phyloP scores from a whole-genome alignment of 1,139 yeast genomes.

The Pneumocystis carinii region DNA sequence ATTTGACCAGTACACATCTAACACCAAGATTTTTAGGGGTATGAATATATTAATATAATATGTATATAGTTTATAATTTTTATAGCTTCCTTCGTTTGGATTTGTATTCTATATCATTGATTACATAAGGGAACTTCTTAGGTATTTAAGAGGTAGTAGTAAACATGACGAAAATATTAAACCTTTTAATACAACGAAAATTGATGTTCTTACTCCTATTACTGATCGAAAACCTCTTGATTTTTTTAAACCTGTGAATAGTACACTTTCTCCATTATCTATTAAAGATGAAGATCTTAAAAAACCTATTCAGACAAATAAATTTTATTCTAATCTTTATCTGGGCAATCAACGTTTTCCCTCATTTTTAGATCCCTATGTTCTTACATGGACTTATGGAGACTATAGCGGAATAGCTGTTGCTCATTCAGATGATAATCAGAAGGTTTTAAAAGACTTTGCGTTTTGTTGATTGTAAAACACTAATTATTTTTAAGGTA shows the following conservation, averaged over 20 bases:
- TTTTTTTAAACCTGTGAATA: background rate
- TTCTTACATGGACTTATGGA: conserved; percentile 35
- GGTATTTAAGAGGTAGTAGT: background rate
- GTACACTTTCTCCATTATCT: background rate
- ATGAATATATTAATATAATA: background rate
- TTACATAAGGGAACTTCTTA: background rate
- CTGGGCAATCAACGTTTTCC: conserved; percentile 37
- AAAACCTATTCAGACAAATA: conserved; percentile 42
- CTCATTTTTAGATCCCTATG: conserved; percentile 47
- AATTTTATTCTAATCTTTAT: conserved; percentile 51
- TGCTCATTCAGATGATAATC: conserved; percentile 37
- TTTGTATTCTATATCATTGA: background rate
- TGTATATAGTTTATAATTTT: background rate
- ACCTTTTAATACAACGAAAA: background rate
- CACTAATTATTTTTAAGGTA: conserved; percentile 23
- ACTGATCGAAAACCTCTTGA: background rate
- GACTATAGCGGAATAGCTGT: conserved; percentile 40
- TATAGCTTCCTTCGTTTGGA: background rate
- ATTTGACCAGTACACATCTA: background rate
- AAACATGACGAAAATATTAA: background rate
- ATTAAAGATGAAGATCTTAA: background rate
- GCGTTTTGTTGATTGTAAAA: conserved; percentile 7
- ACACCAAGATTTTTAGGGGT: background rate
- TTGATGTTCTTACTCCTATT: background rate
- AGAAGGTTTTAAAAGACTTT: conserved; percentile 25